These are phyloP conservation scores for Clarireedia homoeocarpa DNA, from an alignment of 2,329 filamentous ascomycete species.

Conservation along the genomic window DNA sequence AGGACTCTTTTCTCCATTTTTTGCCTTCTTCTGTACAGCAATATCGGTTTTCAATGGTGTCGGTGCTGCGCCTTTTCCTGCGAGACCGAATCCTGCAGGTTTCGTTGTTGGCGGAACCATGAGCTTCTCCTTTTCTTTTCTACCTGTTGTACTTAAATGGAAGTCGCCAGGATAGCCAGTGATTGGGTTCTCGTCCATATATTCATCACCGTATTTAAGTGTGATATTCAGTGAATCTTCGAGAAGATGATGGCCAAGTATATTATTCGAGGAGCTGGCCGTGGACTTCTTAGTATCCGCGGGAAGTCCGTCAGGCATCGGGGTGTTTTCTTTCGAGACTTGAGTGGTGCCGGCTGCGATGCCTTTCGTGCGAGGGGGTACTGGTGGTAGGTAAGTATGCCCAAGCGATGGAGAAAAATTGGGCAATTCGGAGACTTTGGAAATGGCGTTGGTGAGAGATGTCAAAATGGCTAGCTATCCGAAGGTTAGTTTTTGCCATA, in stretches of 20 bases:
- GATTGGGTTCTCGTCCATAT: constrained; percentile 61
- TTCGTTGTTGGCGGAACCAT: constrained; percentile 16
- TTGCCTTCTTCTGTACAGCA: constrained; percentile 22
- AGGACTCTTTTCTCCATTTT: constrained; percentile 26
- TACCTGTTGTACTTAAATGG: constrained; percentile 53
- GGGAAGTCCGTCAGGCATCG: constrained; percentile 34
- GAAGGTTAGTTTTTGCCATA: background rate
- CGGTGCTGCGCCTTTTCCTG: constrained; percentile 12
- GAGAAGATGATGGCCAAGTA: constrained; percentile 28
- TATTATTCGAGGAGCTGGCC: constrained; percentile 14
- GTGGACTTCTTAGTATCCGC: constrained; percentile 8
- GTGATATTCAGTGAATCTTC: constrained; percentile 53
- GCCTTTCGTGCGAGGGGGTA: constrained; percentile 14
- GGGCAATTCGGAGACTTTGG: constrained; percentile 27
- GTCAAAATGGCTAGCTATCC: constrained; percentile 11
- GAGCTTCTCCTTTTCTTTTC: constrained; percentile 30
- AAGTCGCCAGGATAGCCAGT: constrained; percentile 59
- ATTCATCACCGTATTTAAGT: constrained; percentile 53
- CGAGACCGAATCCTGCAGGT: constrained; percentile 14
- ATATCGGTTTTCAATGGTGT: constrained; percentile 22
- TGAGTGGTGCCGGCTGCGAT: constrained; percentile 22
- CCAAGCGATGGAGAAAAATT: constrained; percentile 45
- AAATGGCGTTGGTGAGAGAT: constrained; percentile 26
- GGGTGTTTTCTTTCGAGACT: constrained; percentile 33
- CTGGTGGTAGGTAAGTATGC: constrained; percentile 28